phyloP scores from a whole-genome alignment of 208 protist species.

The Trypanosoma boissoni region DNA sequence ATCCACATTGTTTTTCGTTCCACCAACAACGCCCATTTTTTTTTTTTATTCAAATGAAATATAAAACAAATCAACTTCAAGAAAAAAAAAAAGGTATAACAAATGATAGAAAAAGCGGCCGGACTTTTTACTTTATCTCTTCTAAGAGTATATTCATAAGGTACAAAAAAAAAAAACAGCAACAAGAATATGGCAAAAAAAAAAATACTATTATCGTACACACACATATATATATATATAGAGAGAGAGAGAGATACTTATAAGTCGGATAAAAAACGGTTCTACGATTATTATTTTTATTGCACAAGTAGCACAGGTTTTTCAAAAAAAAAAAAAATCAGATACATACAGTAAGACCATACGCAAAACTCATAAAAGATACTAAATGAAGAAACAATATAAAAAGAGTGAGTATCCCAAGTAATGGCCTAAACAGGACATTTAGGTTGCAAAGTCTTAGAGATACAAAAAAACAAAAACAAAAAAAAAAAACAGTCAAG shows the following conservation, averaged over 20 bases:
- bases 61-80: background rate
- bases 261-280: background rate
- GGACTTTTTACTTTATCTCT: background rate
- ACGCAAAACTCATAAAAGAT: no score
- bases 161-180: constrained; percentile 1
- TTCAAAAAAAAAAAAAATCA: constrained; percentile 21
- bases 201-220: background rate
- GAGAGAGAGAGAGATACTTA: background rate
- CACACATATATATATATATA: background rate
- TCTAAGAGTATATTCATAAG: background rate
- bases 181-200: background rate
- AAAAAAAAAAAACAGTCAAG: constrained; percentile 17
- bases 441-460: constrained; percentile 2
- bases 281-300: no score
- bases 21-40: background rate
- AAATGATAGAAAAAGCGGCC: constrained; percentile 8
- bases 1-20: background rate
- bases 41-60: background rate
- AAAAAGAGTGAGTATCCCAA: no score
- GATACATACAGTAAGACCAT: no score
- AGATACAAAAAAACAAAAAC: background rate
- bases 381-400: no score
- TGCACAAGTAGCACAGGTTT: no score
- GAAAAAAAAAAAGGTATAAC: constrained; percentile 3
- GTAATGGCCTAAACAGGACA: no score